These are phyloP conservation scores for Dorcoceras hygrometricum DNA, from an alignment of 257 asterid genomes.

Conservation along the genomic window DNA sequence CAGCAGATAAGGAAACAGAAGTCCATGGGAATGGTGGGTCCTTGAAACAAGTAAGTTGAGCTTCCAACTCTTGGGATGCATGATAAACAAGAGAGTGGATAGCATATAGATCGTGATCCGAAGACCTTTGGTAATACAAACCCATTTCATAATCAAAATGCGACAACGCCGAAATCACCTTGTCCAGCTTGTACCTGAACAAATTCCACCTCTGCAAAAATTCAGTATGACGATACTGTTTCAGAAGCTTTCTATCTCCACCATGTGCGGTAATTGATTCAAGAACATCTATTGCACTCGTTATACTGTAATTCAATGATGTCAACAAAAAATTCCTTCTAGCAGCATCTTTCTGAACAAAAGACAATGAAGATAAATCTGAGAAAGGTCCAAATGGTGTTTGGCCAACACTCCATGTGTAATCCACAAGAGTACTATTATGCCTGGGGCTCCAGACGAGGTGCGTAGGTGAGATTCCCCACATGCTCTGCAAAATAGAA, in stretches of 20 bases:
- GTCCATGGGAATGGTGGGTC: slow-evolving; percentile 96
- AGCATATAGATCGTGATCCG: slow-evolving; percentile 82
- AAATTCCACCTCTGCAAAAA: slow-evolving; percentile 81
- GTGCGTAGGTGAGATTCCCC: slow-evolving; percentile 93
- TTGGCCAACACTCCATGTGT: slow-evolving; percentile 92
- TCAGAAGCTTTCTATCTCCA: slow-evolving; percentile 75
- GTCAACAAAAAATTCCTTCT: slow-evolving; percentile 81
- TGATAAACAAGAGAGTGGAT: slow-evolving; percentile 69
- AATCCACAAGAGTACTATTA: slow-evolving; percentile 69
- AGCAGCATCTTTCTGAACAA: slow-evolving; percentile 97
- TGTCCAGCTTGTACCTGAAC: slow-evolving; percentile 83
- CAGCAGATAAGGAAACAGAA: slow-evolving; percentile 46
- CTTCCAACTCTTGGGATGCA: slow-evolving; percentile 85
- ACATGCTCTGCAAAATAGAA: slow-evolving; percentile 92
- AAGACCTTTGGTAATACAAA: slow-evolving; percentile 64
- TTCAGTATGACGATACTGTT: slow-evolving; percentile 49
- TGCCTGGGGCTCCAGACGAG: slow-evolving; percentile 89
- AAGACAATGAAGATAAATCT: slow-evolving; percentile 69
- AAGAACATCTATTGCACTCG: slow-evolving; percentile 69
- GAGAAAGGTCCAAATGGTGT: slow-evolving; percentile 97
- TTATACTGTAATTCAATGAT: slow-evolving; percentile 59
- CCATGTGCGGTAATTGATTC: slow-evolving; percentile 76
- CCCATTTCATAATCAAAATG: slow-evolving; percentile 90
- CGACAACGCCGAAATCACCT: slow-evolving; percentile 69
- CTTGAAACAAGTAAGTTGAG: slow-evolving; percentile 74